Base-by-base conservation (phyloP, 345 rosid species). In the Brassica carinata region DNA sequence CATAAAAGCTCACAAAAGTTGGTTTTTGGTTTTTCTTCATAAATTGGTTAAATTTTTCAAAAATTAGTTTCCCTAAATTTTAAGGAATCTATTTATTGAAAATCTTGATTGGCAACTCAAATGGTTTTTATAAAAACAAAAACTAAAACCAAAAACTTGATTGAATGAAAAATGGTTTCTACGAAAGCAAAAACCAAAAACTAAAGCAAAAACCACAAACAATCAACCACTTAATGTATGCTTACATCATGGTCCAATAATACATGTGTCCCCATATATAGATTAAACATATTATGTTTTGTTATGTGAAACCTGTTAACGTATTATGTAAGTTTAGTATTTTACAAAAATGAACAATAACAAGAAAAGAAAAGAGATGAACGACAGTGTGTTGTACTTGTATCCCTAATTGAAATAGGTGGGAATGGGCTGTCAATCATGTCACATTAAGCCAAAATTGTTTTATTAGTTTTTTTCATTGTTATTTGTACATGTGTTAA, bases 381-480 rank as follows among this genome's bases (percentile, higher is more conserved):
- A 75, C 63, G 63, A 81, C 76, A 81, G 71, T 57, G 74, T 57
- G 65, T 76, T 71, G 77, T 77, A 81, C 48, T 80, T 69, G 75
- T 71, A 69, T 57, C 17, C 67, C 45, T 69, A 36, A 8, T n/a
- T 6, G 59, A n/a, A 65, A 76, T 71, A 71, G 77, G 80, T 81
- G 77, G 84, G 77, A 71, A 40, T 81, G 43, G 68, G 77, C 72
- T 81, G 77, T 55, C 48, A 40, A 40, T 40, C 84, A 71, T 30
- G 77, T 81, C 77, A 58, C 80, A 65, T 58, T 71, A 65, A 14
- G 73, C 80, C 73, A 76, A 76, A 75, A 75, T n/a, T 51, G 18
- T 51, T n/a, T n/a, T 51, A 23, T 71, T 62, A 75, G 13, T 17
- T 58, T 14, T n/a, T 10, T 14, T 17, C 69, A 2, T 36, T 5